phyloP scores from a whole-genome alignment of 768 basidiomycete genomes.

The Panaeolus papilionaceus region DNA sequence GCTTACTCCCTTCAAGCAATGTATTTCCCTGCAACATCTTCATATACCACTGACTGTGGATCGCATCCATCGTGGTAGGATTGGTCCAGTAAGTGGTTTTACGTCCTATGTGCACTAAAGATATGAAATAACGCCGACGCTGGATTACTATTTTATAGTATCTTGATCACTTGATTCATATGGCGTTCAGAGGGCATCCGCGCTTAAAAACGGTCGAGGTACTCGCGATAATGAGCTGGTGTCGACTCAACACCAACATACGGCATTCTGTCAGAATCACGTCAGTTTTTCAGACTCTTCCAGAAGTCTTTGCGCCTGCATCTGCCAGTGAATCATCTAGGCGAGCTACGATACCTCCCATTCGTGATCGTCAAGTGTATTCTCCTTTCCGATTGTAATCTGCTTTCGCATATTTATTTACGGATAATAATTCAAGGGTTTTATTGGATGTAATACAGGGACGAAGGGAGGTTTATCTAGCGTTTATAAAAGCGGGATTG shows the following conservation, averaged over 20 bases:
- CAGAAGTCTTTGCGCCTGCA: not conserved
- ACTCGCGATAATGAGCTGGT: not conserved
- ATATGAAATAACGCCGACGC: not conserved
- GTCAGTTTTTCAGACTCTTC: not conserved
- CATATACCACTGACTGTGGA: not conserved
- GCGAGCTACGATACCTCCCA: no score
- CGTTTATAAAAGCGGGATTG: not conserved
- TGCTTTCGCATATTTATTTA: not conserved
- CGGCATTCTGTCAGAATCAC: not conserved
- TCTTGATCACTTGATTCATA: not conserved
- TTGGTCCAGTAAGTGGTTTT: not conserved
- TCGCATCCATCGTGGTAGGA: not conserved
- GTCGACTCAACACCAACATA: not conserved
- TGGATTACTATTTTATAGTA: not conserved
- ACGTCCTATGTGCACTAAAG: not conserved
- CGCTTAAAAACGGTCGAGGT: not conserved
- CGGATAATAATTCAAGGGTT: not conserved
- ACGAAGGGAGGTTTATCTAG: not conserved
- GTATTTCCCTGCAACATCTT: not conserved
- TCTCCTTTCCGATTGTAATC: no score
- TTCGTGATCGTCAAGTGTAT: no score
- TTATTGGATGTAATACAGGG: not conserved
- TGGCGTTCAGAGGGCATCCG: not conserved
- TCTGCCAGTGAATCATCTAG: not conserved
- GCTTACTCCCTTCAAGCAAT: not conserved